phyloP scores from a whole-genome alignment of 208 protist genomes.

The Tritrichomonas musculus region DNA sequence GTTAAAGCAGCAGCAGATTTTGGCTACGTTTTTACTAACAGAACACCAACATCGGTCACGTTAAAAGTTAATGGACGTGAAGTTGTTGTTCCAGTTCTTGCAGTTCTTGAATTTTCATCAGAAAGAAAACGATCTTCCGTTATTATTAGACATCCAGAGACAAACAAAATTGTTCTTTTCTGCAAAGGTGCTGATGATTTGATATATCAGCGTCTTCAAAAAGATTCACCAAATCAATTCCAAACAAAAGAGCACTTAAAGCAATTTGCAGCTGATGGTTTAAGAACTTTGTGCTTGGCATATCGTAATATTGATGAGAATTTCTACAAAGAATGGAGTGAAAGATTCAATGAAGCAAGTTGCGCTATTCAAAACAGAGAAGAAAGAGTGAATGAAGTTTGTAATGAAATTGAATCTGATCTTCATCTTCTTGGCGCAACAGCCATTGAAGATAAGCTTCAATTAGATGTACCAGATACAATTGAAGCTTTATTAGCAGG shows the following conservation, averaged over 20 bases:
- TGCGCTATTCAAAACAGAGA: background rate
- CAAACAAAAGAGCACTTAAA: background rate
- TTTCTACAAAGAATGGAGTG: background rate
- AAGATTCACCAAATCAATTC: background rate
- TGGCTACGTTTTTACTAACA: background rate
- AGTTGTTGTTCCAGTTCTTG: background rate
- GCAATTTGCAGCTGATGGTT: conserved; percentile 29
- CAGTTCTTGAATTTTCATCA: conserved; percentile 91
- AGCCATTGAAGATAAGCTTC: conserved; percentile 69
- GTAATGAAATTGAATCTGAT: conserved; percentile 35
- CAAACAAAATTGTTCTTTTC: background rate
- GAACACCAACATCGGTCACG: background rate
- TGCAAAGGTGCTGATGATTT: conserved; percentile 37
- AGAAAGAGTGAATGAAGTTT: conserved; percentile 10
- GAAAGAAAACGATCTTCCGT: conserved; percentile 96
- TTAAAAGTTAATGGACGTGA: background rate
- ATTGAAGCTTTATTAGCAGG: conserved; percentile 58
- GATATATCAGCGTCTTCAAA: background rate
- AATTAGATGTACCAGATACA: conserved; percentile 72
- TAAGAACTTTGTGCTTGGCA: conserved; percentile 17
- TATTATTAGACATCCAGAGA: conserved; percentile 64
- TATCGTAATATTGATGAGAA: background rate
- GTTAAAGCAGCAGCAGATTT: conserved; percentile 32
- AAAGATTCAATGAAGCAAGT: background rate
- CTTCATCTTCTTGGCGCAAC: conserved; percentile 43